Percentiles rank a stretch among this genome's conserved stretches.
Evolutionary conservation across 2,329 filamentous ascomycete genomes (phyloP).

Genomic region (Hymenoscyphus fructigenus): DNA sequence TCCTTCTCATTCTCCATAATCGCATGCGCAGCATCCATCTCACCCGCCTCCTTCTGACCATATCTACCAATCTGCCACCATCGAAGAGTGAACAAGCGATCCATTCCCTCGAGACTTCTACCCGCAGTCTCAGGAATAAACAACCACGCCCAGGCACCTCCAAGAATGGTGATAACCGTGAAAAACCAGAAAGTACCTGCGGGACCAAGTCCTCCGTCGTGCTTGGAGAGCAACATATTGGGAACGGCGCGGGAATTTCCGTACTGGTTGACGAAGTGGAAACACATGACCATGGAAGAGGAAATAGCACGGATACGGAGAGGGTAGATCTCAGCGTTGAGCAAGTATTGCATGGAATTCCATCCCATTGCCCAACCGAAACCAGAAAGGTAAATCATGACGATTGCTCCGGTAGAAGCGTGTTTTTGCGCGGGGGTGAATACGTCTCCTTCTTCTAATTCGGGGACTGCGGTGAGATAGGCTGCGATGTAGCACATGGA

Average conservation of each 20-base stretch:
- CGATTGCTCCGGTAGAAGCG: conserved; percentile 66
- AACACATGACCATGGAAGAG: conserved; percentile 71
- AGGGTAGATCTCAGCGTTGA: conserved; percentile 77
- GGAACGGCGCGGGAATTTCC: conserved; percentile 74
- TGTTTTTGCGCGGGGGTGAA: conserved; percentile 48
- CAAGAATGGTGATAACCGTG: conserved; percentile 63
- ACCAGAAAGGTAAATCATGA: conserved; percentile 70
- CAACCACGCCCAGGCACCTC: conserved; percentile 69
- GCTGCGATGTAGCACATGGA: conserved; percentile 62
- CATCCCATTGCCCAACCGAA: conserved; percentile 70
- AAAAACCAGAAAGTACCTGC: conserved; percentile 77
- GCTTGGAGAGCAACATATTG: conserved; percentile 62
- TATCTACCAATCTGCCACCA: conserved; percentile 69
- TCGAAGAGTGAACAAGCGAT: conserved; percentile 67
- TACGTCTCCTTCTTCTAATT: conserved; percentile 49
- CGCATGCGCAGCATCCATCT: conserved; percentile 43
- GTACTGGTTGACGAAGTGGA: conserved; percentile 79
- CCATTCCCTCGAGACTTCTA: conserved; percentile 66
- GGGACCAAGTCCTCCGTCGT: conserved; percentile 49
- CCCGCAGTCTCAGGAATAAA: conserved; percentile 72
- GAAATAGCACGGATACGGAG: conserved; percentile 70
- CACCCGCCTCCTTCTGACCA: conserved; percentile 47
- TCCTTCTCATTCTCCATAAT: conserved; percentile 43
- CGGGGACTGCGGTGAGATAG: conserved; percentile 63
- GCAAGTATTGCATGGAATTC: conserved; percentile 77